Evolutionary conservation across 2,329 filamentous ascomycete species (phyloP), one percentile per base, ranked within the genome.

Genomic region (Pseudogymnoascus sp.): DNA sequence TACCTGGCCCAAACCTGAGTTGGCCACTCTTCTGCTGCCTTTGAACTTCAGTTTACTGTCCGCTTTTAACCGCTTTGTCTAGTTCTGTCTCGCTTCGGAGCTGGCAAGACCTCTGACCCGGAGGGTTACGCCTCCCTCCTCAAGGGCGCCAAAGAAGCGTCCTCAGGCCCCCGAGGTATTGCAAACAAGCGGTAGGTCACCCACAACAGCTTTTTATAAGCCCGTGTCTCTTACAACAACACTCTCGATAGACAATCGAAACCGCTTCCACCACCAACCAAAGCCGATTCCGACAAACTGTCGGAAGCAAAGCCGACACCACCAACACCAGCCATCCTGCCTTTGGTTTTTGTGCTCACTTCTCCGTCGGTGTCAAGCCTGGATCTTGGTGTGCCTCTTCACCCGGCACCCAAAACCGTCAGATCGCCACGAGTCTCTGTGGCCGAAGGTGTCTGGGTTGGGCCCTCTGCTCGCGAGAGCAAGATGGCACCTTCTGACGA

Each of bases 401-500:
- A 10, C 24, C 24, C 43, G 24, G 43, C 43, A 53, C 43, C 43
- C 43, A 53, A 53, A 53, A 10, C 14, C 24, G 24, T 53, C 43
- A 31, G 43, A 16, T 53, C 14, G 43, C 43, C 43, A 28, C 14
- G 12, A 26, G n/a, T 53, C 12, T 16, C 43, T 53, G 43, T 53
- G 43, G 43, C 24, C n/a, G 24, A 53, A 53, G 43, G 43, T 53
- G 43, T 53, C 24, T 28, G 43, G 43, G 43, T 28, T 53, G 24
- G 24, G 16, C 43, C 14, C 43, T 28, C 43, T 16, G 43, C 43
- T 53, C 43, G 24, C 43, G 14, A 53, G 43, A 53, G 43, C 24
- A 53, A 31, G 43, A 53, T 53, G 43, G 28, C 24, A 53, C 43
- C 43, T 53, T 53, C 43, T 53, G 43, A 53, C 24, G 43, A 53